Evolutionary conservation across 495 filamentous ascomycete genomes (phyloP).

Genomic region (Thermothielavioides terrestris): DNA sequence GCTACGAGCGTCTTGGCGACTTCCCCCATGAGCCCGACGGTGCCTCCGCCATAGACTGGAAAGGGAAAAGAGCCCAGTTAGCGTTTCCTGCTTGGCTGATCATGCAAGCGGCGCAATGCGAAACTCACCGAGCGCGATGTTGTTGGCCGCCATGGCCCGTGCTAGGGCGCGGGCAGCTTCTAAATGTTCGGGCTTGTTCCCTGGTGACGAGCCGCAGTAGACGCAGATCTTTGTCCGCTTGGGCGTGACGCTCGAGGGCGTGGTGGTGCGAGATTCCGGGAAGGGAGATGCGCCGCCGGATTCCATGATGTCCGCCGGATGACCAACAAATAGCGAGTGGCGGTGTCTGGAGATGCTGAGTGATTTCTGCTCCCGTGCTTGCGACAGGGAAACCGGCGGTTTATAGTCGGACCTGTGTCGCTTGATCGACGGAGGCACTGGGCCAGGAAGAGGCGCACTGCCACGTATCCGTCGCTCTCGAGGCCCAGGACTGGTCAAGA

Average conservation of each 20-base stretch:
- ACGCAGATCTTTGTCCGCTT: slow-evolving; percentile 54
- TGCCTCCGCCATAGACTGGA: slow-evolving; percentile 86
- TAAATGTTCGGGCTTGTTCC: slow-evolving; percentile 58
- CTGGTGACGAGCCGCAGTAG: slow-evolving; percentile 72
- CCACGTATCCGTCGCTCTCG: slow-evolving; percentile 2
- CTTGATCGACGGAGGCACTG: neutral
- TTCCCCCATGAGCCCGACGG: slow-evolving; percentile 90
- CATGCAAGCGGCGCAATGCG: neutral
- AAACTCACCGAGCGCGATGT: slow-evolving; percentile 53
- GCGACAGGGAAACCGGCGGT: neutral
- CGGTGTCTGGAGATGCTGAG: neutral
- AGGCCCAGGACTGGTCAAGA: neutral
- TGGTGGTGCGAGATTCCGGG: slow-evolving; percentile 17
- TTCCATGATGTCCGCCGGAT: slow-evolving; percentile 25
- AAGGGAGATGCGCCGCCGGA: slow-evolving; percentile 35
- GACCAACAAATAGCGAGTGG: neutral
- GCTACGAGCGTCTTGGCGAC: slow-evolving; percentile 78
- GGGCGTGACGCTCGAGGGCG: slow-evolving; percentile 20
- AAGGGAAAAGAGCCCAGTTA: neutral
- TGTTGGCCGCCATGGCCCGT: slow-evolving; percentile 58
- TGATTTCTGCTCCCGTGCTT: neutral
- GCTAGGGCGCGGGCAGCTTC: slow-evolving; percentile 75
- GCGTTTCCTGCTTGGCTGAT: neutral
- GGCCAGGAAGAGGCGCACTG: neutral
- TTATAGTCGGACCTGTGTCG: neutral